Evolutionary conservation across 768 basidiomycete species (phyloP).

Genomic region (Lentinula sp.): DNA sequence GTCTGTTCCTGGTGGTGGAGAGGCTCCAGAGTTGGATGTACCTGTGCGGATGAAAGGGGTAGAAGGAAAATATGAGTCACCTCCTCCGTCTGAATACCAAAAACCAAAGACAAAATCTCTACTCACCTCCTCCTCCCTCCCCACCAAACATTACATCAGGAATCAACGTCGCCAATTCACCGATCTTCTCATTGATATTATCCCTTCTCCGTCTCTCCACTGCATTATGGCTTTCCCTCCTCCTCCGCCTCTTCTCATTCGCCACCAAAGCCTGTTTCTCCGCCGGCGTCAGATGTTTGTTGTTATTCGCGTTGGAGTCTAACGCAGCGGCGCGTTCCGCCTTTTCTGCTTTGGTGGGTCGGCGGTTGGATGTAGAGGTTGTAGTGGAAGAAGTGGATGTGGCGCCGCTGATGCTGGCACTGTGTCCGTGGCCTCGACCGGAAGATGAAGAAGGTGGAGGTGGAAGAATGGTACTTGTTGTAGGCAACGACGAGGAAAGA

Average conservation of each 20-base stretch:
- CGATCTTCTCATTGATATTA: conserved; percentile 95
- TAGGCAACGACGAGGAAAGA: neutral
- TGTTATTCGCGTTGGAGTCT: neutral
- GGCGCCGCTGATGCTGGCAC: neutral
- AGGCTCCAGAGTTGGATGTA: neutral
- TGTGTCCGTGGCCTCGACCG: neutral
- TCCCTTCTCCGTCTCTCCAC: conserved; percentile 84
- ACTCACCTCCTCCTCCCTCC: conserved; percentile 33
- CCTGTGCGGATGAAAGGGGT: neutral
- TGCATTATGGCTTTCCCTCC: conserved; percentile 87
- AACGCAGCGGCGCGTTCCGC: neutral
- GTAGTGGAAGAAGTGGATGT: neutral
- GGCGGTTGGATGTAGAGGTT: neutral
- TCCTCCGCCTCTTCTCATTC: conserved; percentile 76
- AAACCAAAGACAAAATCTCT: no score
- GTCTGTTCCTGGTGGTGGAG: neutral
- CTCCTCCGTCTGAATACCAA: no score
- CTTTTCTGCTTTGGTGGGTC: neutral
- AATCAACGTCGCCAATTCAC: conserved; percentile 82
- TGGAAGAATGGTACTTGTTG: neutral
- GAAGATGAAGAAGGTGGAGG: neutral
- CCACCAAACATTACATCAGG: conserved; percentile 68
- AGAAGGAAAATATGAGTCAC: no score
- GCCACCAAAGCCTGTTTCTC: conserved; percentile 57
- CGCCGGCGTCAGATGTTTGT: neutral